Conservation (phyloP, 192 early-diverging fungal species). For the Haplosporangium gracile region DNA sequence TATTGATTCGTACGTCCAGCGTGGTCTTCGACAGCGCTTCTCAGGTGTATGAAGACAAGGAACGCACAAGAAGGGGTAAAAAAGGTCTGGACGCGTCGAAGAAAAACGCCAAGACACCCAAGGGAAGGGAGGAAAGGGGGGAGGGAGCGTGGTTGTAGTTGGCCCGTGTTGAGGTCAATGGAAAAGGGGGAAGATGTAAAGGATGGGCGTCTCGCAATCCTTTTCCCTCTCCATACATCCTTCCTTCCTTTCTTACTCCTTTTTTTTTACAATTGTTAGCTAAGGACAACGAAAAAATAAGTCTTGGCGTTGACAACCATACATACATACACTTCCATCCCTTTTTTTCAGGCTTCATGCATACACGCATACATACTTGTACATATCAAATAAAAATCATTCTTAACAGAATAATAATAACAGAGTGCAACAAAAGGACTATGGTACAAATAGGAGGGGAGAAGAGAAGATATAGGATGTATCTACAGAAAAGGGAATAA, state of each 20-base stretch:
- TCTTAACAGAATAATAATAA: not conserved
- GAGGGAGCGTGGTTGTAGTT: not conserved
- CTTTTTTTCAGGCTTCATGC: not conserved
- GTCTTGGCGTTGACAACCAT: not conserved
- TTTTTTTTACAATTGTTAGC: not conserved
- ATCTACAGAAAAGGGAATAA: not conserved
- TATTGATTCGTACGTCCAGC: not conserved
- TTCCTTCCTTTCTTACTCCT: not conserved
- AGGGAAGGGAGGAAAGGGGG: not conserved
- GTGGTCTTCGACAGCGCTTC: conserved; percentile 2
- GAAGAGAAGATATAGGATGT: too few relatives aligned
- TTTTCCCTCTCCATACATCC: not conserved
- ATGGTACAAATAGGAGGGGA: not conserved
- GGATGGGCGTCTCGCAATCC: not conserved
- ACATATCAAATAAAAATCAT: not conserved
- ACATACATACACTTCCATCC: not conserved
- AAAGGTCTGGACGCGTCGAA: not conserved
- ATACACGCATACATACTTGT: not conserved
- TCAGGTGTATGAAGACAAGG: not conserved
- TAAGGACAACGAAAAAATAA: not conserved
- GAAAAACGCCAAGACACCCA: not conserved
- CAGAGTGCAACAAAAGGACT: not conserved
- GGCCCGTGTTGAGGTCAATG: not conserved
- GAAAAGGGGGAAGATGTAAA: not conserved
- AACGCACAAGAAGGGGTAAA: too few relatives aligned